These are phyloP conservation scores for Backusella tuberculispora DNA, from an alignment of 192 early-diverging fungal species.

Conservation along the genomic window DNA sequence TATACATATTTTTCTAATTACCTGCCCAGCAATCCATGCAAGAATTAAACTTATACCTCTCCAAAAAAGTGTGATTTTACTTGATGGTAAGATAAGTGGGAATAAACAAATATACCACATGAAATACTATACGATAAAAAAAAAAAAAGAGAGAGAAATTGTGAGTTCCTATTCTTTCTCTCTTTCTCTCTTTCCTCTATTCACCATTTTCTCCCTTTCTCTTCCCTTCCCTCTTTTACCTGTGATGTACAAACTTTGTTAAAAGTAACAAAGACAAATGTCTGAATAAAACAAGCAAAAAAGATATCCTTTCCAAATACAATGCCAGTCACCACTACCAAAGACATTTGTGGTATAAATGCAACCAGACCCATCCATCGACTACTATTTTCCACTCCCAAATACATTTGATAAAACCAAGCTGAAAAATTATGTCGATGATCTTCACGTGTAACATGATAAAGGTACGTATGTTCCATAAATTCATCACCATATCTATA, in stretches of 20 bases:
- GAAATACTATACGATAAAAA: slow-evolving; percentile 77
- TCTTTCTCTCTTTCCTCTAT: no score
- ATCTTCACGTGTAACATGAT: slow-evolving; percentile 94
- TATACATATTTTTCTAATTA: slow-evolving; percentile 17
- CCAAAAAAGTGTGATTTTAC: slow-evolving; percentile 47
- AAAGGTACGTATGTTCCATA: slow-evolving; percentile 89
- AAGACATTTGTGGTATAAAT: slow-evolving; percentile 83
- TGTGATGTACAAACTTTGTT: slow-evolving; percentile 98
- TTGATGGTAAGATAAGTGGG: slow-evolving; percentile 82
- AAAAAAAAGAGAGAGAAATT: neutral
- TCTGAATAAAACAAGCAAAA: slow-evolving; percentile 91
- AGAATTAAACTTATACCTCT: slow-evolving; percentile 58
- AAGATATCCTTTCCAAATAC: slow-evolving; percentile 81
- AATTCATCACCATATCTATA: slow-evolving; percentile 82
- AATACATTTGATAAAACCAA: slow-evolving; percentile 96
- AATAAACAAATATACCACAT: slow-evolving; percentile 98
- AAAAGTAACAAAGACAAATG: slow-evolving; percentile 93
- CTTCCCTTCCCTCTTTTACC: slow-evolving; percentile 45
- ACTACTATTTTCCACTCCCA: slow-evolving; percentile 61
- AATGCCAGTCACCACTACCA: slow-evolving; percentile 69
- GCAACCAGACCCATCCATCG: slow-evolving; percentile 68
- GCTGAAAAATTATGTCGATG: slow-evolving; percentile 98
- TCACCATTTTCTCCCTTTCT: no score
- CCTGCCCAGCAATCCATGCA: slow-evolving; percentile 76
- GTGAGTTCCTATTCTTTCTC: no score